Evolutionary conservation across 2,329 filamentous ascomycete species (phyloP).

Genomic region (Ophiostoma novo-ulmi): DNA sequence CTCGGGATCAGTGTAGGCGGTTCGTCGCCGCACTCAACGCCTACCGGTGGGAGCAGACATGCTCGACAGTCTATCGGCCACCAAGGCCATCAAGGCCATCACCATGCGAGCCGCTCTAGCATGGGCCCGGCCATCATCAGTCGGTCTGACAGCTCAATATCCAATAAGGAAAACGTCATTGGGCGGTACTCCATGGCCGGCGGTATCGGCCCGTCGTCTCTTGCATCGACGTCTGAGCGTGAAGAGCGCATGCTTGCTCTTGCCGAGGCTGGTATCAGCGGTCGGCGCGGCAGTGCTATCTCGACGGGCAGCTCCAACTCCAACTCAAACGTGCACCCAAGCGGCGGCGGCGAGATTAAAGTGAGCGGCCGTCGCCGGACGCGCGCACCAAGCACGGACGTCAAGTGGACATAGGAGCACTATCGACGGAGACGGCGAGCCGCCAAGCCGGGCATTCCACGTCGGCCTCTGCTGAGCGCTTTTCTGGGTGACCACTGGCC

Average conservation of each 20-base stretch:
- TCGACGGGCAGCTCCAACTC: background rate
- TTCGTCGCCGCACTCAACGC: background rate
- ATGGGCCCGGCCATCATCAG: slow-evolving; percentile 28
- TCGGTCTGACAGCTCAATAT: slow-evolving; percentile 30
- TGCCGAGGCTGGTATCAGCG: slow-evolving; percentile 6
- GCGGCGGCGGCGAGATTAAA: slow-evolving; percentile 20
- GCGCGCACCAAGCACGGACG: slow-evolving; percentile 26
- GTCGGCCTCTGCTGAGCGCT: background rate
- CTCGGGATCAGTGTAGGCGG: background rate
- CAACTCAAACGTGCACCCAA: no score
- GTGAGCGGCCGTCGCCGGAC: slow-evolving; percentile 23
- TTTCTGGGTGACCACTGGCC: background rate
- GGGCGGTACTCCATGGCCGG: slow-evolving; percentile 22
- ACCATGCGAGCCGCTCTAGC: slow-evolving; percentile 30
- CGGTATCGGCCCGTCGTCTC: slow-evolving; percentile 2
- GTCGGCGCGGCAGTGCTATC: slow-evolving; percentile 12
- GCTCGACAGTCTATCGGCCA: slow-evolving; percentile 32
- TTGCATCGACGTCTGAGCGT: slow-evolving; percentile 15
- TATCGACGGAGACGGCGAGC: slow-evolving; percentile 16
- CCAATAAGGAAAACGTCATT: slow-evolving; percentile 30
- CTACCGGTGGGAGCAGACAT: slow-evolving; percentile 27
- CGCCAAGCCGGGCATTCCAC: background rate
- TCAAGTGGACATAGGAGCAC: slow-evolving; percentile 27
- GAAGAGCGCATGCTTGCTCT: slow-evolving; percentile 22
- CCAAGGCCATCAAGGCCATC: background rate